A percentile compares a stretch with the other conserved stretches of the same genome.
These are phyloP conservation scores for Xylariaceae sp. DNA, from an alignment of 2,329 filamentous ascomycete genomes.

Conservation along the genomic window DNA sequence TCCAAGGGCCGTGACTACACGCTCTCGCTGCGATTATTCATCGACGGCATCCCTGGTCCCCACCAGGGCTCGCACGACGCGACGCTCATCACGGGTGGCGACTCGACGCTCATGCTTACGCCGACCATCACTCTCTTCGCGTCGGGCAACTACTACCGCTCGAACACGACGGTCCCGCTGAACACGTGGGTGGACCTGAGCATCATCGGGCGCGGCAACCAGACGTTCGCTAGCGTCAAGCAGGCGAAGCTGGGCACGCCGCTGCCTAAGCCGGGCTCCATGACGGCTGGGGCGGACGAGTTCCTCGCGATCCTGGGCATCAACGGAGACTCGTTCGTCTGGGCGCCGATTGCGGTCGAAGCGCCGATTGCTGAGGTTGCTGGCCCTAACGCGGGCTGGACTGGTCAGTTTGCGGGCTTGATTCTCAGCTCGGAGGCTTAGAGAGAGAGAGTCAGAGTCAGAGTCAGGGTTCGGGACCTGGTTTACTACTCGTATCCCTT, in stretches of 20 bases:
- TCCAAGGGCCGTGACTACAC: conserved; percentile 55
- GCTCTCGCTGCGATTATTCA: conserved; percentile 40
- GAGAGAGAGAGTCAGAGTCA: neutral
- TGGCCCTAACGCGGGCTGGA: conserved; percentile 32
- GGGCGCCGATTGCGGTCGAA: conserved; percentile 41
- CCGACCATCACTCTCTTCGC: conserved; percentile 35
- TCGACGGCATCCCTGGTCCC: conserved; percentile 22
- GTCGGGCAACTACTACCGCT: conserved; percentile 33
- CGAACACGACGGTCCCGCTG: conserved; percentile 33
- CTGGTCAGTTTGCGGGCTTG: conserved; percentile 31
- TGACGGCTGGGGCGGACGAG: conserved; percentile 33
- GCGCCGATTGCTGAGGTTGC: conserved; percentile 39
- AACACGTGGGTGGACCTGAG: conserved; percentile 29
- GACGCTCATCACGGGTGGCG: conserved; percentile 38
- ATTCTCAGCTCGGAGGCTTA: conserved; percentile 27
- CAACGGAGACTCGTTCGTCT: conserved; percentile 38
- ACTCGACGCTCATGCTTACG: conserved; percentile 40
- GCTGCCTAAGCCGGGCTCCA: conserved; percentile 10
- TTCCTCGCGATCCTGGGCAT: conserved; percentile 41
- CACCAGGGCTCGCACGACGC: conserved; percentile 31
- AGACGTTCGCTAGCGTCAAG: conserved; percentile 30
- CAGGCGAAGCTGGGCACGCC: conserved; percentile 8
- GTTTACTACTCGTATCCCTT: neutral
- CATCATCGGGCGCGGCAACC: conserved; percentile 31
- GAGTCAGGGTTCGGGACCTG: neutral